A percentile compares a stretch with the other conserved stretches of the same genome.
Conservation (phyloP, 1,139 yeast species). For the Candida buenavistaensis region DNA sequence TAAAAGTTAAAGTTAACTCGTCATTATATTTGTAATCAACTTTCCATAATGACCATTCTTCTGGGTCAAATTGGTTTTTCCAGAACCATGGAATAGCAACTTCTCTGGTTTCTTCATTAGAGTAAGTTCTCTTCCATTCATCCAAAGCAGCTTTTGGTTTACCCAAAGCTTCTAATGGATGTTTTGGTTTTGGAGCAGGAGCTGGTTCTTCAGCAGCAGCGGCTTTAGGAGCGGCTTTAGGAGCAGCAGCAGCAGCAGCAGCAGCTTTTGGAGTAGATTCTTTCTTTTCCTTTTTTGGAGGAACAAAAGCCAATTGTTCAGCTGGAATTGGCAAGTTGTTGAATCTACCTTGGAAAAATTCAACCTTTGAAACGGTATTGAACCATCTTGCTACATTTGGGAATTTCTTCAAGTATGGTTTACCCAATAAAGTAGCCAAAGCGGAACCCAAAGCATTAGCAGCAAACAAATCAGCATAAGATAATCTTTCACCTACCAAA, state of each 20-base stretch:
- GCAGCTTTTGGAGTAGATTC: slow-evolving; percentile 25
- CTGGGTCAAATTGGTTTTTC: slow-evolving; percentile 83
- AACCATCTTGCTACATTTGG: slow-evolving; percentile 86
- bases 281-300: slow-evolving; percentile 82
- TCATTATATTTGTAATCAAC: slow-evolving; percentile 98
- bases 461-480: slow-evolving; percentile 78
- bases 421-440: slow-evolving; percentile 67
- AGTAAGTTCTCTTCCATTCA: slow-evolving; percentile 96
- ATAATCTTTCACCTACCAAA: slow-evolving; percentile 87
- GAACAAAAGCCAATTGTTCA: slow-evolving; percentile 63
- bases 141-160: slow-evolving; percentile 72
- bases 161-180: slow-evolving; percentile 87
- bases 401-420: slow-evolving; percentile 70
- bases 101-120: slow-evolving; percentile 96
- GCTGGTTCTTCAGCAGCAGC: slow-evolving; percentile 38
- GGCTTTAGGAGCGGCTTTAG: slow-evolving; percentile 38
- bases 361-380: slow-evolving; percentile 63
- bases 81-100: slow-evolving; percentile 98
- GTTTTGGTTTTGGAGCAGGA: slow-evolving; percentile 72
- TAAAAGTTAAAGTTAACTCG: slow-evolving; percentile 93
- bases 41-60: slow-evolving; percentile 94
- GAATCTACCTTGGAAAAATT: slow-evolving; percentile 45
- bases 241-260: slow-evolving; percentile 29
- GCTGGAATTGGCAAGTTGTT: slow-evolving; percentile 56
- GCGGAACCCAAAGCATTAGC: slow-evolving; percentile 63